A percentile compares a stretch with the other conserved stretches of the same genome.
Conservation (phyloP, 2,329 filamentous ascomycete species). For the Xylaria sp. region DNA sequence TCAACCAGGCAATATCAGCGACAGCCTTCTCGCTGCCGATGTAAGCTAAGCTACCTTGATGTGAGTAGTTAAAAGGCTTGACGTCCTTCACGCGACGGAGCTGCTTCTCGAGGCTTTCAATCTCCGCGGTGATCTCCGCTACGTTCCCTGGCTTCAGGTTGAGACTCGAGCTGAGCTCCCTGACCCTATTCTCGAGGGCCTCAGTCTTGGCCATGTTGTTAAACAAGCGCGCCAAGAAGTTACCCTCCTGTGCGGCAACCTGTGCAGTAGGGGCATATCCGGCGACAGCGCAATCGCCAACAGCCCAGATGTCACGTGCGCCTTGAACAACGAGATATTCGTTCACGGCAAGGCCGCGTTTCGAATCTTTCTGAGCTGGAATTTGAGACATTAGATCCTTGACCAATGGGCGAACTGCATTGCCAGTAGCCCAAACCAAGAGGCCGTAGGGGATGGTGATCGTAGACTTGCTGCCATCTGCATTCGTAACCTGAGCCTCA, state of each 20-base stretch:
- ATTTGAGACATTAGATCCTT: conserved; percentile 93
- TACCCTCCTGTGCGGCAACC: conserved; percentile 94
- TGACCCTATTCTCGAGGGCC: conserved; percentile 79
- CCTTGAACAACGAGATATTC: conserved; percentile 99
- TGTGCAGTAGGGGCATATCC: conserved; percentile 98
- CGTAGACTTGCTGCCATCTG: conserved; percentile 84
- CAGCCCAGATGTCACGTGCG: conserved; percentile 95
- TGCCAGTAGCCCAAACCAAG: conserved; percentile 98
- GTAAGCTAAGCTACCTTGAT: conserved; percentile 96
- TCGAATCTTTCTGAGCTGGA: conserved; percentile 92
- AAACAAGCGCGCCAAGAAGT: conserved; percentile 93
- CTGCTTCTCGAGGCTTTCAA: conserved; percentile 87
- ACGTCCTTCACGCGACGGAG: conserved; percentile 91
- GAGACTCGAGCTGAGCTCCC: conserved; percentile 71
- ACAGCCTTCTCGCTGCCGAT: conserved; percentile 98
- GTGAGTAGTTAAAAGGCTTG: conserved; percentile 97
- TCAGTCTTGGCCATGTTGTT: conserved; percentile 99
- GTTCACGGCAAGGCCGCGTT: conserved; percentile 94
- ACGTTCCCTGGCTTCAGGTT: conserved; percentile 72
- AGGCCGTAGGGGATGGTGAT: conserved; percentile 92
- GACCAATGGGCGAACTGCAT: conserved; percentile 88
- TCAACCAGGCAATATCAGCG: conserved; percentile 96
- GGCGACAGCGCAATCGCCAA: conserved; percentile 96
- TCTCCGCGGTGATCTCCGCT: conserved; percentile 77
- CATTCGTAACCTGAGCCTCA: conserved; percentile 84